A percentile compares a stretch with the other conserved stretches of the same genome.
Conservation (phyloP, 1,284 basidiomycete species). For the Leccinum laetum region DNA sequence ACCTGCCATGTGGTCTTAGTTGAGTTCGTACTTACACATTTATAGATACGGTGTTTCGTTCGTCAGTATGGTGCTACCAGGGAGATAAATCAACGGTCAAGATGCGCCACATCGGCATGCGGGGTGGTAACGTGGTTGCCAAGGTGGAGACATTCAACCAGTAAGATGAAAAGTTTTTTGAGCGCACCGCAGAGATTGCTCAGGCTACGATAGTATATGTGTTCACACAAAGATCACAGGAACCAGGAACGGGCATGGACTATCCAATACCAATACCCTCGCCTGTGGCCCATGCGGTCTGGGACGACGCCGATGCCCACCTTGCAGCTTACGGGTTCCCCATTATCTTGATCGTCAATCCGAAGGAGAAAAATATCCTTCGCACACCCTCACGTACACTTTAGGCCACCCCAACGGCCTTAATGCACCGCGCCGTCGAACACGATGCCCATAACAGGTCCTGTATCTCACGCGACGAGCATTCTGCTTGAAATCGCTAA, state of each 20-base stretch:
- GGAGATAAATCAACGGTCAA: slow-evolving; percentile 85
- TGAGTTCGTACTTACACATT: slow-evolving; percentile 6
- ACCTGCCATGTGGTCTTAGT: neutral
- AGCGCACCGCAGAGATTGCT: slow-evolving; percentile 90
- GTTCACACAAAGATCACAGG: slow-evolving; percentile 99
- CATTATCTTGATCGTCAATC: slow-evolving; percentile 98
- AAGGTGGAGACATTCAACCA: slow-evolving; percentile 89
- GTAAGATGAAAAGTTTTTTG: slow-evolving; percentile 87
- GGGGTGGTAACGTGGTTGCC: slow-evolving; percentile 90
- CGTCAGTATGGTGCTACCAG: slow-evolving; percentile 97
- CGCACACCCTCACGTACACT: slow-evolving; percentile 94
- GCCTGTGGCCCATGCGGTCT: slow-evolving; percentile 92
- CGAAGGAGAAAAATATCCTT: slow-evolving; percentile 98
- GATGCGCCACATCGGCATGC: slow-evolving; percentile 71
- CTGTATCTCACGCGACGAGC: slow-evolving; percentile 51
- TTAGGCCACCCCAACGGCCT: slow-evolving; percentile 94
- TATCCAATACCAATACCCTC: slow-evolving; percentile 78
- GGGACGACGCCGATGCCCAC: slow-evolving; percentile 96
- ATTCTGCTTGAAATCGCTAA: slow-evolving; percentile 96
- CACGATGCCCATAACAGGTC: too few species aligned
- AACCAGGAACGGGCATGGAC: slow-evolving; percentile 99
- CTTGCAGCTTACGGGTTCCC: slow-evolving; percentile 97
- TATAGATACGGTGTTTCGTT: slow-evolving; percentile 87
- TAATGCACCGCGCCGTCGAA: too few species aligned
- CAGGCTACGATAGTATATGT: slow-evolving; percentile 93